Evolutionary conservation across 305 asterid species (phyloP).

Genomic region (Ajuga reptans): DNA sequence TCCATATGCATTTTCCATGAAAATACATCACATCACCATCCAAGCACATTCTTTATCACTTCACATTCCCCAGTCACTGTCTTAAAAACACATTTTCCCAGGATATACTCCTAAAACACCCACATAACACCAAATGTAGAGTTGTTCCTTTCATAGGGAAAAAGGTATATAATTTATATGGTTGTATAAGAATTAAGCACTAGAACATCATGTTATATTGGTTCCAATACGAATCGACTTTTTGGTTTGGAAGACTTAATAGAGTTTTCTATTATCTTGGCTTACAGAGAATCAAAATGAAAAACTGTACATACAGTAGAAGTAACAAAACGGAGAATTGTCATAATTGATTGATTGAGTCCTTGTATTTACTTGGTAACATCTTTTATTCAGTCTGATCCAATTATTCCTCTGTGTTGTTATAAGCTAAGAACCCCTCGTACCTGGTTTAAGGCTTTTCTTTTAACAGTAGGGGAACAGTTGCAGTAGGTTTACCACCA

Average conservation of each 20-base stretch:
- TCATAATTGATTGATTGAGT: conserved; percentile 7
- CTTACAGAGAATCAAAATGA: background rate
- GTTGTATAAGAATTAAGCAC: background rate
- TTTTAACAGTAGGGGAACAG: conserved; percentile 60
- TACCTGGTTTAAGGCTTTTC: conserved; percentile 16
- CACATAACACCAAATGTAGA: background rate
- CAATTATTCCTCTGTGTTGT: background rate
- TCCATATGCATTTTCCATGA: background rate
- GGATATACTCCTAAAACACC: background rate
- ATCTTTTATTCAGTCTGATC: background rate
- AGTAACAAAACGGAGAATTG: background rate
- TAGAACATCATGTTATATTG: background rate
- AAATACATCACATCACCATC: background rate
- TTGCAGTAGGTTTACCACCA: conserved; percentile 57
- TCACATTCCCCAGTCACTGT: background rate
- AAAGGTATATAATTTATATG: background rate
- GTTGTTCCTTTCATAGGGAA: background rate
- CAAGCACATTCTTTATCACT: background rate
- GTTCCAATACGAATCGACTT: background rate
- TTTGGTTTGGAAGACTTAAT: background rate
- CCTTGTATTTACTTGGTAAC: background rate
- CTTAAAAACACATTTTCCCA: background rate
- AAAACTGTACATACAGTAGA: background rate
- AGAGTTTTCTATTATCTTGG: background rate
- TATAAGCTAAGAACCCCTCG: conserved; percentile 1